Percentiles rank a stretch among this genome's conserved stretches.
Evolutionary conservation across 768 basidiomycete genomes (phyloP).

Genomic region (Thelephora aurantiotincta): DNA sequence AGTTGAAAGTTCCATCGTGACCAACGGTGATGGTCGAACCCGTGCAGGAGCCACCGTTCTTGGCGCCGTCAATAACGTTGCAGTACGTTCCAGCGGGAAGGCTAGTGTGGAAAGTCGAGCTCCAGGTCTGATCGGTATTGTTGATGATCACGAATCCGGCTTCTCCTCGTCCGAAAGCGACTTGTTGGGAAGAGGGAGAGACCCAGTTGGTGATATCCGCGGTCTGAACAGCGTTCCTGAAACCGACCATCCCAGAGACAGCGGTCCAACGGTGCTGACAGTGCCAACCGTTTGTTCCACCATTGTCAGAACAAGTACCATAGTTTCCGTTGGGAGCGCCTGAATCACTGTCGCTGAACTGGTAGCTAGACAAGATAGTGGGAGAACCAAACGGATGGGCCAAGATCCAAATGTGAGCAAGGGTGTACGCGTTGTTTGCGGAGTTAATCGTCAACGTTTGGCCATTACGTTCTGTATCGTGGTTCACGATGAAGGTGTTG

Average conservation of each 20-base stretch:
- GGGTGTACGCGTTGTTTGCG: slow-evolving; percentile 13
- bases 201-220: slow-evolving; percentile 37
- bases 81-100: slow-evolving; percentile 48
- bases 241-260: slow-evolving; percentile 20
- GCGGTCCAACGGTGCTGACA: slow-evolving; percentile 15
- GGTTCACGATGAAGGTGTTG: slow-evolving; percentile 18
- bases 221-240: slow-evolving; percentile 35
- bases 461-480: slow-evolving; percentile 17
- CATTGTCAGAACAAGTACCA: slow-evolving; percentile 10
- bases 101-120: slow-evolving; percentile 37
- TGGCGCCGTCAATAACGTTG: slow-evolving; percentile 42
- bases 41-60: slow-evolving; percentile 27
- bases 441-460: slow-evolving; percentile 12
- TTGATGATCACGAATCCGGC: slow-evolving; percentile 55
- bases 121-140: slow-evolving; percentile 45
- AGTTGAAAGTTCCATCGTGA: slow-evolving; percentile 33
- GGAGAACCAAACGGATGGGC: slow-evolving; percentile 17
- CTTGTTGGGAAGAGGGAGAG: slow-evolving; percentile 33
- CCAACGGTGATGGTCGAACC: slow-evolving; percentile 35
- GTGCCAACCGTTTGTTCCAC: slow-evolving; percentile 13
- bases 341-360: slow-evolving; percentile 10
- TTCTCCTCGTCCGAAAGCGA: slow-evolving; percentile 44
- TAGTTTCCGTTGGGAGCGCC: slow-evolving; percentile 15
- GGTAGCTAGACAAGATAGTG: slow-evolving; percentile 15
- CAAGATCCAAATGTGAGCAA: slow-evolving; percentile 16